Conservation (phyloP, 495 filamentous ascomycete species). For the Daldinia bambusicola region DNA sequence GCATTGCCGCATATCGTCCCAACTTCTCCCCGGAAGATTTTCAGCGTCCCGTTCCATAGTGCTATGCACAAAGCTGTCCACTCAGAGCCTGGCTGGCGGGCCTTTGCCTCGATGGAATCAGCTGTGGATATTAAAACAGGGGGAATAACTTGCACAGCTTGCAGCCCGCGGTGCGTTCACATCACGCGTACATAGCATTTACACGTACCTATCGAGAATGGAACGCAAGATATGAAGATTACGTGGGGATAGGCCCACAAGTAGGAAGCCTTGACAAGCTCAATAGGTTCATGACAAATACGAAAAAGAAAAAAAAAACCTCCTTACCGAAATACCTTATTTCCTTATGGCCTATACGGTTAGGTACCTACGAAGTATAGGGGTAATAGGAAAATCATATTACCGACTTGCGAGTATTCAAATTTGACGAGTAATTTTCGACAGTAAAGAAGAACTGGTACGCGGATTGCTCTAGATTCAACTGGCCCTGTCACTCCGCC, state of each 20-base stretch:
- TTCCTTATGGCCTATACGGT: background rate
- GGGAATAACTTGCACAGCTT: conserved; percentile 5
- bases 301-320: background rate
- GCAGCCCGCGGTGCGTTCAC: conserved; percentile 5
- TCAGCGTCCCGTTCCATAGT: conserved; percentile 32
- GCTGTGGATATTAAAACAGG: conserved; percentile 4
- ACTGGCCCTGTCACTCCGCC: background rate
- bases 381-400: background rate
- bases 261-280: conserved; percentile 11
- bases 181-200: conserved; percentile 5
- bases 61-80: conserved; percentile 22
- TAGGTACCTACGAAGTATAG: background rate
- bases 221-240: conserved; percentile 9
- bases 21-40: conserved; percentile 13
- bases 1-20: conserved; percentile 25
- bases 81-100: conserved; percentile 16
- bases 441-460: background rate
- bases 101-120: conserved; percentile 2
- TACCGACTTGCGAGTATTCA: background rate
- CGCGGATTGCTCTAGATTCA: conserved; percentile 3
- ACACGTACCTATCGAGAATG: conserved; percentile 27
- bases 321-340: too few relatives aligned
- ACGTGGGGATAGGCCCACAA: conserved; percentile 6
- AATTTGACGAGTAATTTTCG: background rate
- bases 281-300: background rate